Percentiles rank a stretch among this genome's conserved stretches.
Conservation (phyloP, 2,329 filamentous ascomycete genomes). For the Daldinia sp. region DNA sequence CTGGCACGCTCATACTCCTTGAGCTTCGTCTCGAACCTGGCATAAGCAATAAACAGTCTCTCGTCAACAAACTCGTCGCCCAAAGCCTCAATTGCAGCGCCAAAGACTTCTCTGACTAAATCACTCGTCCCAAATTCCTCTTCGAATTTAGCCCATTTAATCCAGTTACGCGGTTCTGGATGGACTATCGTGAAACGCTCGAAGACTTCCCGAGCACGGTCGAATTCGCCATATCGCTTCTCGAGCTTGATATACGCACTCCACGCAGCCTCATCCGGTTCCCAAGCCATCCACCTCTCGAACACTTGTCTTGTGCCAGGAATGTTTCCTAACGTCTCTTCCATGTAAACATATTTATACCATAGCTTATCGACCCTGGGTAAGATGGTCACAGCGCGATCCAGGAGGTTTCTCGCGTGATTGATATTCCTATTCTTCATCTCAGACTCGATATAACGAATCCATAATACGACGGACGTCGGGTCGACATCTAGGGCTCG, state of each 20-base stretch:
- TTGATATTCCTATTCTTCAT: conserved; percentile 97
- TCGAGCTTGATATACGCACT: conserved; percentile 96
- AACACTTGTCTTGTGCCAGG: conserved; percentile 92
- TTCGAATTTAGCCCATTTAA: conserved; percentile 98
- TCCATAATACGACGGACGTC: conserved; percentile 87
- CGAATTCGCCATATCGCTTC: conserved; percentile 92
- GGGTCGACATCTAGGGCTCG: conserved; percentile 90
- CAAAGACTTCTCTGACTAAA: conserved; percentile 89
- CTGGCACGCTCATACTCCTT: conserved; percentile 94
- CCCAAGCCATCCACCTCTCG: conserved; percentile 98
- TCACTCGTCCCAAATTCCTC: conserved; percentile 95
- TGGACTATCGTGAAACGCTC: conserved; percentile 90
- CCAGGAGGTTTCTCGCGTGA: conserved; percentile 91
- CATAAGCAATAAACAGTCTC: conserved; percentile 92
- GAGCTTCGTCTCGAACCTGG: conserved; percentile 91
- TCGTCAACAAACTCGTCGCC: conserved; percentile 97
- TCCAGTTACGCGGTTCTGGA: conserved; percentile 95
- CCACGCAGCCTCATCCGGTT: conserved; percentile 96
- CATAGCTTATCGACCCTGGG: conserved; percentile 95
- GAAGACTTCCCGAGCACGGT: conserved; percentile 89
- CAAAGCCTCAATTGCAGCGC: conserved; percentile 84
- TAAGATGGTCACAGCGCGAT: conserved; percentile 91
- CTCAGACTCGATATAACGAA: conserved; percentile 93
- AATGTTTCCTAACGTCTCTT: conserved; percentile 96
- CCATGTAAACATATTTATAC: conserved; percentile 99